Evolutionary conservation across 805 yeast genomes (phyloP), one percentile per base, ranked within the genome.

Genomic region (Cyberlindnera misumaiensis): DNA sequence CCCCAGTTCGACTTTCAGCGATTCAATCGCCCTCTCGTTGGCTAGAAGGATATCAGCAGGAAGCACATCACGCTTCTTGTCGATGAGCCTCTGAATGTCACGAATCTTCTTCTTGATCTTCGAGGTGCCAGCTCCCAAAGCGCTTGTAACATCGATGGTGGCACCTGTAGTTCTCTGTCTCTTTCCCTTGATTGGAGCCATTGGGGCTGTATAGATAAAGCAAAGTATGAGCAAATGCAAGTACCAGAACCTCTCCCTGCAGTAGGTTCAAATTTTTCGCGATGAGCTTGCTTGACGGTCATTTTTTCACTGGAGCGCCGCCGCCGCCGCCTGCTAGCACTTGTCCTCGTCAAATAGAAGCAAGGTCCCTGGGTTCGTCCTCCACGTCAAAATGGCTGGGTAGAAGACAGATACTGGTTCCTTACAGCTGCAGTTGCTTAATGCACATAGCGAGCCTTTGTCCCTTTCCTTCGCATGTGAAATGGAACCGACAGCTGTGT

Each of bases 71-170:
- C 70, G 73, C 49, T 67, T 67, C 40, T 67, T 68, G 14, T 51
- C 53, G 43, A 90, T 64, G 14, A 84, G 64, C 49, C 97, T 72
- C 51, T 83, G 81, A 28, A 87, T 68, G 58, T 90, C 96, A 64
- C 97, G 77, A 45, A 90, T 84, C 62, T 83, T 83, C 67, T 83
- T 87, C 60, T 79, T 85, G 46, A 87, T 72, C 51, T 80, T 83
- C 30, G 83, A 55, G 4, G 64, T 49, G 13, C 68, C 67, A 2
- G 66, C 60, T 30, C 63, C 64, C 8, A 63, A 35, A 11, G 59
- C 59, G 24, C 55, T 55, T 6, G 64, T 59, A 45, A 62, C 44
- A 22, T 44, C 53, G 11, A 45, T 42, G 1, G 43, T 33, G 2
- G 39, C 34, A 8, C 44, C 44, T 8, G 27, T 35, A 16, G 38